phyloP scores from a whole-genome alignment of 257 asterid species.

The Fraxinus pennsylvanica region DNA sequence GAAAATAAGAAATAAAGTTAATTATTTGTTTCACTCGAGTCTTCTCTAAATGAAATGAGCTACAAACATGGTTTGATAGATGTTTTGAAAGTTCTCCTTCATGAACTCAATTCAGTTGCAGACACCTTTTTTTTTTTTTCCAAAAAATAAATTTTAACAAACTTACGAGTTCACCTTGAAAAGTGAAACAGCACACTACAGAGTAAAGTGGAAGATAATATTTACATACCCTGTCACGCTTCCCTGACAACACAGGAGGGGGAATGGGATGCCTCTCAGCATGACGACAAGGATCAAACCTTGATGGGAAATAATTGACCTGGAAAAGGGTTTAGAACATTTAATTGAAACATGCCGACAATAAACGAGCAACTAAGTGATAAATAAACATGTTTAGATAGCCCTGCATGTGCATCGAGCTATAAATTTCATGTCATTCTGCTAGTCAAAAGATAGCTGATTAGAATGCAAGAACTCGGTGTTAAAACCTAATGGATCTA shows the following conservation, averaged over 20 bases:
- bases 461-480: not conserved
- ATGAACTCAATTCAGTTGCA: not conserved
- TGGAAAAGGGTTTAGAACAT: conserved; percentile 16
- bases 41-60: not conserved
- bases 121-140: not conserved
- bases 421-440: not conserved
- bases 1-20: not conserved
- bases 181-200: not conserved
- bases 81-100: not conserved
- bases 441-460: not conserved
- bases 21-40: not conserved
- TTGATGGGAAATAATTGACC: conserved; percentile 55
- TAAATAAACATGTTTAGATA: not conserved
- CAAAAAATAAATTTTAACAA: not conserved
- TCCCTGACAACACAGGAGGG: conserved; percentile 40
- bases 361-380: not conserved
- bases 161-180: not conserved
- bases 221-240: conserved; percentile 42
- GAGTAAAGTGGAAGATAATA: not conserved
- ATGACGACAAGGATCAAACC: conserved; percentile 49
- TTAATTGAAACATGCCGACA: conserved; percentile 15
- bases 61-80: not conserved
- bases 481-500: not conserved
- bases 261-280: conserved; percentile 51
- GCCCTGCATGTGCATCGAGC: not conserved